Evolutionary conservation across 164 flowering plant species (phyloP), one percentile per base, ranked within the genome.

Genomic region (Vitis riparia): DNA sequence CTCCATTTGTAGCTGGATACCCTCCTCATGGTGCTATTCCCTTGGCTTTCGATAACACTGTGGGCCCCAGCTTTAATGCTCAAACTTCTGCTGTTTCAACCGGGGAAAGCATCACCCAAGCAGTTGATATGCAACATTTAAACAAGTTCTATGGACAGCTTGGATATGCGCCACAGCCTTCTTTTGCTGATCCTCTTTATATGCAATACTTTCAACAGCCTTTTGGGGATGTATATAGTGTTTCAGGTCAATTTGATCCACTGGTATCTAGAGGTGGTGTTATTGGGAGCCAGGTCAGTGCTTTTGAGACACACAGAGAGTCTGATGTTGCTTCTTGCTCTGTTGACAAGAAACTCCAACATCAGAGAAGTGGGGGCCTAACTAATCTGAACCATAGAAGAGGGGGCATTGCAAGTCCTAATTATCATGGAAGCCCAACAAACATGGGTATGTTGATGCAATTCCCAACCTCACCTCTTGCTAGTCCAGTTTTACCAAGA

Each of bases 1-100:
- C 91, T 47, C 90, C 94, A n/a, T 85, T 65, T 77, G 55, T 89
- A 67, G 66, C 92, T 73, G 94, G 93, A 55, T 94, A 87, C 68
- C 79, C 84, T 52, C 73, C 86, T 49, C 87, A 78, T 57, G 71
- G 81, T 77, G 75, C 86, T 44, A 52, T 84, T 59, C 86, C 93
- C 47, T 32, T 86, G 79, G 76, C 82, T 64, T 82, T 79, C 71
- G 87, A 84, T 63, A 71, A 67, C 55, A 67, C 87, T 74, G 75
- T 82, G 73, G 75, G 79, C 72, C 69, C 85, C 55, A 78, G 76
- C 77, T 85, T 79, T 66, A 74, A 71, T 80, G 64, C 66, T 67
- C 77, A 78, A 32, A 55, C 80, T 51, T 44, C 79, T 68, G 84
- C 76, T 55, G 68, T 68, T 73, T 67, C 85, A 64, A 59, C 74